These are phyloP conservation scores for Sarcodon aspratus DNA, from an alignment of 768 basidiomycete genomes.

Conservation along the genomic window DNA sequence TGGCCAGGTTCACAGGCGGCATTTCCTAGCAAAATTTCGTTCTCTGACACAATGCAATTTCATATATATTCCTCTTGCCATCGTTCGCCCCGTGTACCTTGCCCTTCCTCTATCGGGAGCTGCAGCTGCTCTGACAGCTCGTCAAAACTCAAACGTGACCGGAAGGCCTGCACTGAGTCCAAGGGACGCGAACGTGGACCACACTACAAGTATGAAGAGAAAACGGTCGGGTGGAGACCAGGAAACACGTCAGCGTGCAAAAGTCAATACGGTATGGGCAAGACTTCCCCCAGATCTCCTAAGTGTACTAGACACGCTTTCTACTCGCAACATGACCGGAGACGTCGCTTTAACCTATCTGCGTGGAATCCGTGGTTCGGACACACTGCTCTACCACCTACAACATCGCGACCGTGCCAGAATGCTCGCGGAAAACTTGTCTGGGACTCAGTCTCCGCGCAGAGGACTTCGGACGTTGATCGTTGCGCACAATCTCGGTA, in stretches of 20 bases:
- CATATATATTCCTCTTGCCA: not conserved
- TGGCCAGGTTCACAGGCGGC: not conserved
- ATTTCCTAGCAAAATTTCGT: not conserved
- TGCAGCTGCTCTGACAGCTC: not conserved
- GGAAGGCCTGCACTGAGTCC: too few species aligned
- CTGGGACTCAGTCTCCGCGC: slow-evolving; percentile 17
- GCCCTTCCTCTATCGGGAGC: not conserved
- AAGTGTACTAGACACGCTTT: not conserved
- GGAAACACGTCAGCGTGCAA: not conserved
- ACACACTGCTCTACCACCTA: not conserved
- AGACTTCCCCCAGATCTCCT: not conserved
- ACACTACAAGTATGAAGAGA: not conserved
- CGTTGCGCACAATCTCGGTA: slow-evolving; percentile 39
- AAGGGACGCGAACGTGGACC: not conserved
- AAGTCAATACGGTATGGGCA: not conserved
- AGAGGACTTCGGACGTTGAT: slow-evolving; percentile 33
- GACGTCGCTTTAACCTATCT: not conserved
- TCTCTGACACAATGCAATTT: not conserved
- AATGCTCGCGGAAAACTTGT: not conserved
- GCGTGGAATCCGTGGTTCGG: not conserved
- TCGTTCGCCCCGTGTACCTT: not conserved
- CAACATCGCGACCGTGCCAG: not conserved
- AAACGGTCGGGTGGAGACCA: not conserved
- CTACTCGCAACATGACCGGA: not conserved
- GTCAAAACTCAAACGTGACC: not conserved